phyloP scores from a whole-genome alignment of 1,284 basidiomycete species.

The Pseudozyma hubeiensis region DNA sequence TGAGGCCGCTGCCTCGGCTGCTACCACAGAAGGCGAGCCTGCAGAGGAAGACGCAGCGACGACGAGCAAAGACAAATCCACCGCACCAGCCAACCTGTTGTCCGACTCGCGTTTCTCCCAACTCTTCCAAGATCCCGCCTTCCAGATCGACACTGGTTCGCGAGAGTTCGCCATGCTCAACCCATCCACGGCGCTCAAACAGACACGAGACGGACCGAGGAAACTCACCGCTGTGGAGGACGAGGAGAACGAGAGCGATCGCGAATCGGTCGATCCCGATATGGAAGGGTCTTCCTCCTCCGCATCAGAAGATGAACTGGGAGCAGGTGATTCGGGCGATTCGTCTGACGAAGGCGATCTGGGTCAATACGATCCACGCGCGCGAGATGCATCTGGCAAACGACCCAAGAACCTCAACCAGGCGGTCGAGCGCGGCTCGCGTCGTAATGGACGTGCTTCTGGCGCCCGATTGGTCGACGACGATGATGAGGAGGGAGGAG shows the following conservation, averaged over 20 bases:
- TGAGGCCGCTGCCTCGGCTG: slow-evolving; percentile 22
- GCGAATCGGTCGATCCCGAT: slow-evolving; percentile 73
- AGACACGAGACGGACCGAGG: slow-evolving; percentile 61
- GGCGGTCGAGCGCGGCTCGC: slow-evolving; percentile 65
- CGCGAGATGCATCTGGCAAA: slow-evolving; percentile 65
- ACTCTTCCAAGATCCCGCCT: slow-evolving; percentile 93
- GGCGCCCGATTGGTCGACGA: slow-evolving; percentile 46
- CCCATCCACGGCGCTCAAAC: slow-evolving; percentile 76
- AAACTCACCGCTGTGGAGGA: slow-evolving; percentile 82
- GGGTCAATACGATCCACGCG: slow-evolving; percentile 50
- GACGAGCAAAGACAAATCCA: slow-evolving; percentile 59
- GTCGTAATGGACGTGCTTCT: slow-evolving; percentile 58
- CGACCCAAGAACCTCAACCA: slow-evolving; percentile 71
- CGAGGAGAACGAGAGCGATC: slow-evolving; percentile 86
- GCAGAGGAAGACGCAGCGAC: slow-evolving; percentile 69
- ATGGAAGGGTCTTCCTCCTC: slow-evolving; percentile 47
- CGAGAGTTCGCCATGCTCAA: slow-evolving; percentile 91
- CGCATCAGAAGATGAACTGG: slow-evolving; percentile 5
- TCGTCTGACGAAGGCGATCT: slow-evolving; percentile 61
- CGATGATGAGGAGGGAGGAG: slow-evolving; percentile 33
- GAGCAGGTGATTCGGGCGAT: slow-evolving; percentile 70
- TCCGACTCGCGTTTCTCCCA: slow-evolving; percentile 89
- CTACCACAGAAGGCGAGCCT: slow-evolving; percentile 55
- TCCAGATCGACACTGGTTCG: slow-evolving; percentile 86
- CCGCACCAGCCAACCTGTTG: slow-evolving; percentile 72